phyloP scores from a whole-genome alignment of 331 rosid species.

The Acacia concinna region DNA sequence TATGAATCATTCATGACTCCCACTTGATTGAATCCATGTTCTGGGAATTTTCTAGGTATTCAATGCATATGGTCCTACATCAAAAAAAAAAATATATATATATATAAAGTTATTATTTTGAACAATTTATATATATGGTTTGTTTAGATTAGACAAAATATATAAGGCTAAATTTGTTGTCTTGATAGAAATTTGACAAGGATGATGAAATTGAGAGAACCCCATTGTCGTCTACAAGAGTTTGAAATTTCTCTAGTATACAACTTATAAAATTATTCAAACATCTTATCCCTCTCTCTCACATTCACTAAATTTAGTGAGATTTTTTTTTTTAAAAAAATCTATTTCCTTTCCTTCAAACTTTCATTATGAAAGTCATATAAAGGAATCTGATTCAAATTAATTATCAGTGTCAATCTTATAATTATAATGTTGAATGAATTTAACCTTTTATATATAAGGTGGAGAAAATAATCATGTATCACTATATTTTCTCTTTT shows the following conservation, averaged over 20 bases:
- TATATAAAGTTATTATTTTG: too few species aligned
- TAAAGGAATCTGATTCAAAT: neutral
- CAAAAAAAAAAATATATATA: neutral
- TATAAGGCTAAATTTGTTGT: neutral
- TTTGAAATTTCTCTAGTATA: neutral
- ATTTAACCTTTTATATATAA: neutral
- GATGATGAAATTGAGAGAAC: neutral
- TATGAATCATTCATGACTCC: neutral
- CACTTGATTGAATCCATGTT: constrained; percentile 5
- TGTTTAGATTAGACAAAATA: neutral
- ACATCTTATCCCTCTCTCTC: neutral
- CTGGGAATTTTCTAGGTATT: neutral
- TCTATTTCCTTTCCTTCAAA: neutral
- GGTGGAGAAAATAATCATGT: neutral
- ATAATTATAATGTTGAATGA: neutral
- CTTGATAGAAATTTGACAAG: neutral
- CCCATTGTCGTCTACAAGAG: neutral
- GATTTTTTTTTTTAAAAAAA: neutral
- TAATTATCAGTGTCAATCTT: neutral
- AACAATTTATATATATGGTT: too few species aligned
- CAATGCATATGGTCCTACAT: neutral
- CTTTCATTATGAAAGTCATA: neutral
- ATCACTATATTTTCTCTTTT: neutral
- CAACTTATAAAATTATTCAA: neutral
- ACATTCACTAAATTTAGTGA: neutral